A percentile compares a stretch with the other conserved stretches of the same genome.
phyloP scores from a whole-genome alignment of 352 stramenopile genomes.

The Globisporangium acanthophoron region DNA sequence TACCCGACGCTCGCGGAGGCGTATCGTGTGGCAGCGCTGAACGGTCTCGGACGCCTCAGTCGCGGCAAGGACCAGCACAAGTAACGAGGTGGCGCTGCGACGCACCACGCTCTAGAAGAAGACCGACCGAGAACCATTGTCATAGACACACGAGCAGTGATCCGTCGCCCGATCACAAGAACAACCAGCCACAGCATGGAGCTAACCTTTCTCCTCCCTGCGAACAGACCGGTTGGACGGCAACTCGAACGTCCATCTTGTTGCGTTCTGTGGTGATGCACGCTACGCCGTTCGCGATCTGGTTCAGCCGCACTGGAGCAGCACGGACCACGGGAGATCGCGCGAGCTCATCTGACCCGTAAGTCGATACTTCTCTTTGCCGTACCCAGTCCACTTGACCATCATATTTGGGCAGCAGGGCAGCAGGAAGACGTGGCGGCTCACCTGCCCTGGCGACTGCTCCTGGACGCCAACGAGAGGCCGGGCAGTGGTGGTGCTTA shows the following conservation, averaged over 20 bases:
- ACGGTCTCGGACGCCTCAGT: conserved; percentile 83
- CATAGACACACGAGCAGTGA: neutral
- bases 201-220: too few relatives aligned
- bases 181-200: neutral
- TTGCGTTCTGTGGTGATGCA: too few relatives aligned
- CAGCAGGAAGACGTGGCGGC: conserved; percentile 20
- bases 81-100: conserved; percentile 12
- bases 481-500: neutral
- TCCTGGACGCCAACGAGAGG: neutral
- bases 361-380: conserved; percentile 13
- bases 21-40: conserved; percentile 85
- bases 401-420: conserved; percentile 23
- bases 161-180: conserved; percentile 22
- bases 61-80: conserved; percentile 65
- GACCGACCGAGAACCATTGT: neutral
- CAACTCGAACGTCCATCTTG: too few relatives aligned
- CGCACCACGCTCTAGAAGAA: neutral
- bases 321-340: conserved; percentile 9
- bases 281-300: neutral
- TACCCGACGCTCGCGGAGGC: conserved; percentile 90
- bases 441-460: neutral
- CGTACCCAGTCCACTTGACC: conserved; percentile 20
- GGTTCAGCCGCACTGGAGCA: conserved; percentile 14
- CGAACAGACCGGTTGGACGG: neutral
- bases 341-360: conserved; percentile 16